Percentiles rank a stretch among this genome's conserved stretches.
phyloP scores from a whole-genome alignment of 2,329 filamentous ascomycete genomes.

The Myriosclerotinia duriaeana region DNA sequence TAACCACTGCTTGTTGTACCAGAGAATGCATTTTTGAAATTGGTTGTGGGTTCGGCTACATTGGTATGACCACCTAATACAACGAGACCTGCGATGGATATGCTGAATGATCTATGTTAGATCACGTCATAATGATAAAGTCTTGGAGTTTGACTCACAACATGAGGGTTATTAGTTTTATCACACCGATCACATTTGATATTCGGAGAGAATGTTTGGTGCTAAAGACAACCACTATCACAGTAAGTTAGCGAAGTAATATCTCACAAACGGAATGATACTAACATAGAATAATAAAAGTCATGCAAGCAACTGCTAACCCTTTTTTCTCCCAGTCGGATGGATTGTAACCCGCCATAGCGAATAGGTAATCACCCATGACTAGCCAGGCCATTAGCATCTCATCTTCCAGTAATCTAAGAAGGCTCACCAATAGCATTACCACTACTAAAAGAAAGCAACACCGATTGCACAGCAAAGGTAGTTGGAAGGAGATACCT shows the following conservation, averaged over 20 bases:
- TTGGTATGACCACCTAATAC: conserved; percentile 57
- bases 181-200: conserved; percentile 55
- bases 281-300: conserved; percentile 49
- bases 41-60: conserved; percentile 51
- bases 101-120: conserved; percentile 35
- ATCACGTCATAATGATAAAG: background rate
- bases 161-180: conserved; percentile 63
- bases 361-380: conserved; percentile 62
- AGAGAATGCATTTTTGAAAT: conserved; percentile 56
- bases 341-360: conserved; percentile 51
- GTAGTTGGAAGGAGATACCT: conserved; percentile 63
- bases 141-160: conserved; percentile 44
- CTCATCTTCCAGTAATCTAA: background rate
- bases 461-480: conserved; percentile 62
- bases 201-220: conserved; percentile 58
- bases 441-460: conserved; percentile 64
- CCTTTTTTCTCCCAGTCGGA: conserved; percentile 66
- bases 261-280: conserved; percentile 24
- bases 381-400: conserved; percentile 42
- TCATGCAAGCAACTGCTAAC: conserved; percentile 55
- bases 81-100: conserved; percentile 60
- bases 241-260: background rate
- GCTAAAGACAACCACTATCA: conserved; percentile 48
- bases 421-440: conserved; percentile 55
- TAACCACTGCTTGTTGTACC: conserved; percentile 48